Evolutionary conservation across 2,329 filamentous ascomycete species (phyloP).

Genomic region (Phaeosphaeriaceae sp.): DNA sequence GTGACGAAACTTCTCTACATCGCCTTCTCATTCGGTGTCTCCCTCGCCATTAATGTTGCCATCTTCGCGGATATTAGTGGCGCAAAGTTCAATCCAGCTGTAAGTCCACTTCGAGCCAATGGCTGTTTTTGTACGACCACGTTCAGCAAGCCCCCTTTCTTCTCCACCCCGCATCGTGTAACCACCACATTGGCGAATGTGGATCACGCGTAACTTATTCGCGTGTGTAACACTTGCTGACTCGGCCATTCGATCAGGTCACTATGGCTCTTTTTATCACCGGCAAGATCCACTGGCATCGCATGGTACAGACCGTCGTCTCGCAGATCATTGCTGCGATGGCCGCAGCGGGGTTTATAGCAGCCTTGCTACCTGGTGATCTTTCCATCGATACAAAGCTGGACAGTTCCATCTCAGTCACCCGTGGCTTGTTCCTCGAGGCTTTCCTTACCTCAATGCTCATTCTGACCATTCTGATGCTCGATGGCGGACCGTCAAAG

Average conservation of each 20-base stretch:
- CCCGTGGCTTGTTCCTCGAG: conserved; percentile 37
- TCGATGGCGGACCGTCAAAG: conserved; percentile 68
- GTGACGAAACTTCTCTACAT: conserved; percentile 46
- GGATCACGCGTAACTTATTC: neutral
- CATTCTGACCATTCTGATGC: conserved; percentile 56
- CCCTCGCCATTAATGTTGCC: conserved; percentile 45
- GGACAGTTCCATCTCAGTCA: conserved; percentile 27
- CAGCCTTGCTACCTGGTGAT: conserved; percentile 37
- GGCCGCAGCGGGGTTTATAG: conserved; percentile 37
- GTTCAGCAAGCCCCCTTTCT: neutral
- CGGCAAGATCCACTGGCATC: conserved; percentile 29
- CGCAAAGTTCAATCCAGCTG: conserved; percentile 36
- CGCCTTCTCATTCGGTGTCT: conserved; percentile 42
- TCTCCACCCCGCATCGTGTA: conserved; percentile 36
- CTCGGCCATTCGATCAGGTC: conserved; percentile 18
- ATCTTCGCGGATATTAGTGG: conserved; percentile 48
- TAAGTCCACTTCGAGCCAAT: conserved; percentile 29
- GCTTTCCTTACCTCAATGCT: conserved; percentile 45
- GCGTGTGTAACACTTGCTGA: conserved; percentile 9
- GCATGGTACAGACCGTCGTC: conserved; percentile 30
- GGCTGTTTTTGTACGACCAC: conserved; percentile 3
- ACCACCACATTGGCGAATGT: neutral
- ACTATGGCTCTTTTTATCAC: conserved; percentile 31
- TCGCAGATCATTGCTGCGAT: conserved; percentile 41
- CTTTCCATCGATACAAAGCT: conserved; percentile 33